Evolutionary conservation across 768 basidiomycete species (phyloP).

Genomic region (Russula sp.): DNA sequence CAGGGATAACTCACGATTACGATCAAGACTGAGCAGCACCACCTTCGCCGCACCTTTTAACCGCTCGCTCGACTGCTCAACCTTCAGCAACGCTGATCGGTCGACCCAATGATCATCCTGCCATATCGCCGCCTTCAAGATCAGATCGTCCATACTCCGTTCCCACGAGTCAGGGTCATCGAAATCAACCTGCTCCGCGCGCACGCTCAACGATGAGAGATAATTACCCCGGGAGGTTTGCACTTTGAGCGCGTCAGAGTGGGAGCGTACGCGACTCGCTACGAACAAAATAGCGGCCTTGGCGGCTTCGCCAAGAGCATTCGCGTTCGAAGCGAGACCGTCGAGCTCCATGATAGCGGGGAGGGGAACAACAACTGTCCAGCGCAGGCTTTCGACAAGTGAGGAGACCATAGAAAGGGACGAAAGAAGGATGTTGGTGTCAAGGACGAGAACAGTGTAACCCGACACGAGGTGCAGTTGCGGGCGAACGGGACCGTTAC

Average conservation of each 20-base stretch:
- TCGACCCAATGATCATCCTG: constrained; percentile 92
- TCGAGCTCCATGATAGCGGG: constrained; percentile 98
- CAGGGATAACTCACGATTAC: constrained; percentile 62
- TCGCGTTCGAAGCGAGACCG: constrained; percentile 65
- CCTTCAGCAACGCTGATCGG: constrained; percentile 66
- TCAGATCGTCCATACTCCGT: constrained; percentile 91
- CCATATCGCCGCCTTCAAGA: constrained; percentile 89
- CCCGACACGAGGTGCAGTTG: constrained; percentile 67
- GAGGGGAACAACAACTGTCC: constrained; percentile 89
- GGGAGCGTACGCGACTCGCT: constrained; percentile 68
- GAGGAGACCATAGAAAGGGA: constrained; percentile 70
- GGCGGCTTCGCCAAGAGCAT: constrained; percentile 73
- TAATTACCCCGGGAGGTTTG: constrained; percentile 97
- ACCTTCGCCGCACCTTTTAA: constrained; percentile 68
- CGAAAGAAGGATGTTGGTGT: constrained; percentile 92
- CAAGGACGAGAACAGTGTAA: constrained; percentile 86
- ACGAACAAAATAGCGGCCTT: constrained; percentile 71
- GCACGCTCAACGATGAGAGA: constrained; percentile 73
- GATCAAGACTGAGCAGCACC: constrained; percentile 85
- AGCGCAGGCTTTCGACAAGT: constrained; percentile 73
- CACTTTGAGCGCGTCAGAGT: constrained; percentile 79
- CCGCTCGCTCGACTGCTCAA: constrained; percentile 31
- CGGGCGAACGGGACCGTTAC: constrained; percentile 38
- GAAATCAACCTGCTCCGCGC: constrained; percentile 83
- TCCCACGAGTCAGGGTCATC: constrained; percentile 46